Evolutionary conservation across 202 grass and related monocot species (phyloP), one percentile per base, ranked within the genome.

Genomic region (Panicum virgatum): DNA sequence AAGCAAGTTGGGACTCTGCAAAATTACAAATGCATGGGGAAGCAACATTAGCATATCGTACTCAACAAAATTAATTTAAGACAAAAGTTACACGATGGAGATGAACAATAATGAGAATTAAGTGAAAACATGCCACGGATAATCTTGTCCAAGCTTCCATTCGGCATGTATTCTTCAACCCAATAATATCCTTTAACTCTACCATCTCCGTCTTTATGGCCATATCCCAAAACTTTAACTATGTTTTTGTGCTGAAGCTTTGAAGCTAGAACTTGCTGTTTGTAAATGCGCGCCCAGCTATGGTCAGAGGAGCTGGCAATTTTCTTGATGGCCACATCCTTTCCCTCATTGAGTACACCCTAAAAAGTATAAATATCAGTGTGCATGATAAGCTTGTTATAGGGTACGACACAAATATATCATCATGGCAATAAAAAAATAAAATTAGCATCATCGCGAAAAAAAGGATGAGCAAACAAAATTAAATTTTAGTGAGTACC

Each of bases 161-260:
- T 77, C 1, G 40, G 14, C 15, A 62, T 4, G 9, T 77, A 77
- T 32, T 46, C 56, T 62, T 46, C 39, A 1, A 62, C 57, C 14
- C 5, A 22, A 9, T 43, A 3, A 62, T 12, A 62, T 22, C 16
- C 44, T 2, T 4, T 3, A 30, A 30, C 29, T 46, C 44, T 12
- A 12, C 11, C 2, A 14, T 46, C 12, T 71, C 1, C 1, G 14
- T 37, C 18, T 37, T 51, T 12, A 23, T 36, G 6, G 32, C 20
- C 34, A 36, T 57, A 57, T 56, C 71, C 50, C 6, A 74, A 0
- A 57, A 56, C 19, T 36, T 23, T 57, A 20, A 74, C 71, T 37
- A 74, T 34, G 6, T 57, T 74, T 74, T 25, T 74, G 12, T 74
- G 71, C 2, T 25, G 50, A 56, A 57, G 71, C 32, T 57, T 74